These are phyloP conservation scores for Phialophora macrospora DNA, from an alignment of 2,329 filamentous ascomycete genomes.

Conservation along the genomic window DNA sequence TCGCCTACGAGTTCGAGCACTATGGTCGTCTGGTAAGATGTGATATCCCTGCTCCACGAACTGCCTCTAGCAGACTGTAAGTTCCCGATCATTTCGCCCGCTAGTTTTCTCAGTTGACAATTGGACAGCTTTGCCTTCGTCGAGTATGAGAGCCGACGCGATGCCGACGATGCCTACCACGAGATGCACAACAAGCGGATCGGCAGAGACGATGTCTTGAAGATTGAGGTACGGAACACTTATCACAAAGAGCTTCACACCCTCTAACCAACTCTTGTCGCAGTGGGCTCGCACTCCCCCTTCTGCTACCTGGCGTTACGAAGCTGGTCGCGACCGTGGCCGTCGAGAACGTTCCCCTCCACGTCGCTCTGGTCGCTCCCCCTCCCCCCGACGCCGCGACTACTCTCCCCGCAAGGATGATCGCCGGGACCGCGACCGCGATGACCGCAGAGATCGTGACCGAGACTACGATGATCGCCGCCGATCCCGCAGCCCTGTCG, in stretches of 20 bases:
- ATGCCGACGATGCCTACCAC: conserved; percentile 98
- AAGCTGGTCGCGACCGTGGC: conserved; percentile 64
- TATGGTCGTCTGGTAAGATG: conserved; percentile 98
- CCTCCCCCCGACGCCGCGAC: conserved; percentile 66
- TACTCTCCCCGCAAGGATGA: conserved; percentile 90
- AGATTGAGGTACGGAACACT: conserved; percentile 81
- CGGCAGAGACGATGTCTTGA: conserved; percentile 90
- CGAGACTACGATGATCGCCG: conserved; percentile 54
- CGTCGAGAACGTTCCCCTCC: conserved; percentile 74
- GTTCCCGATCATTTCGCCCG: conserved; percentile 53
- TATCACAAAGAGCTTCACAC: not conserved
- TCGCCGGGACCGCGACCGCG: conserved; percentile 77
- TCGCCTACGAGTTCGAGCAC: conserved; percentile 99
- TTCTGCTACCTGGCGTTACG: conserved; percentile 97
- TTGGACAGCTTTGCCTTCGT: conserved; percentile 85
- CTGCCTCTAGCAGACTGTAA: conserved; percentile 92
- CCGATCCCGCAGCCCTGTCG: conserved; percentile 42
- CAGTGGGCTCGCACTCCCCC: conserved; percentile 98
- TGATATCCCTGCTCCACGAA: conserved; percentile 95
- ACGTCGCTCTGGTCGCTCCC: conserved; percentile 70
- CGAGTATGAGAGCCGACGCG: conserved; percentile 96
- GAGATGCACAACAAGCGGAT: conserved; percentile 99
- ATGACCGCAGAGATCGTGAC: conserved; percentile 63
- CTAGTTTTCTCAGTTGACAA: conserved; percentile 41
- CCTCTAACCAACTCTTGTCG: conserved; percentile 6